Evolutionary conservation across 1,284 basidiomycete species (phyloP).

Genomic region (Apiotrichum gamsii): DNA sequence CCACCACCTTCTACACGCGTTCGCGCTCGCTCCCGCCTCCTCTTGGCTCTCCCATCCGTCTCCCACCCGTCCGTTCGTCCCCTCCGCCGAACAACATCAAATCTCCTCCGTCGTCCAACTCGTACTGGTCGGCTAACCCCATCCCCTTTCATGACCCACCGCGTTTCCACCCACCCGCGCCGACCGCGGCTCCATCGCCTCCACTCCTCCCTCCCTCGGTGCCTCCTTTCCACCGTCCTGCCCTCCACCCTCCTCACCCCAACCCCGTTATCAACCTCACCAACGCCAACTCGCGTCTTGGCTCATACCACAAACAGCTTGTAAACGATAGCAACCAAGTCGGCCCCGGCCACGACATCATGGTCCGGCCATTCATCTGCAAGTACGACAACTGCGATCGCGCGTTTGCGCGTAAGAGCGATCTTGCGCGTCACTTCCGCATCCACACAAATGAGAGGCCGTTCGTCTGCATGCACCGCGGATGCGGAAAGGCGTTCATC

Average conservation of each 20-base stretch:
- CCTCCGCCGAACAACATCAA: too few species aligned
- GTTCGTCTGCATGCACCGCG: constrained; percentile 37
- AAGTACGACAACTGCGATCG: constrained; percentile 46
- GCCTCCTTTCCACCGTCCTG: background rate
- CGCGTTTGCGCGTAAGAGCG: constrained; percentile 50
- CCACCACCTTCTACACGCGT: too few species aligned
- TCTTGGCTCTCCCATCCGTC: too few species aligned
- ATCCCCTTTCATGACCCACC: constrained; percentile 7
- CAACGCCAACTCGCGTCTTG: background rate
- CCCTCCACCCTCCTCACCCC: background rate
- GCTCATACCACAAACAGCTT: constrained; percentile 34
- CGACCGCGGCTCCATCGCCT: background rate
- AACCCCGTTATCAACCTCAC: background rate
- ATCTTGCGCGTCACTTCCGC: constrained; percentile 49
- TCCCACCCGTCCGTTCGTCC: too few species aligned
- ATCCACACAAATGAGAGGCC: constrained; percentile 50
- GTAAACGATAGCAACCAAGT: constrained; percentile 43
- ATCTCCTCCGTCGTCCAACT: too few species aligned
- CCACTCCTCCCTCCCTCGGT: background rate
- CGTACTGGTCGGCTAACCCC: too few species aligned
- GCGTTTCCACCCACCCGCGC: background rate
- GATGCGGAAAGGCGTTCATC: constrained; percentile 47
- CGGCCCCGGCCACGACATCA: constrained; percentile 32
- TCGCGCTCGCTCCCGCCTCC: too few species aligned
- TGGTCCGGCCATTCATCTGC: constrained; percentile 43